Evolutionary conservation across 805 yeast species (phyloP), one percentile per base, ranked within the genome.

Genomic region (Candida piceae): DNA sequence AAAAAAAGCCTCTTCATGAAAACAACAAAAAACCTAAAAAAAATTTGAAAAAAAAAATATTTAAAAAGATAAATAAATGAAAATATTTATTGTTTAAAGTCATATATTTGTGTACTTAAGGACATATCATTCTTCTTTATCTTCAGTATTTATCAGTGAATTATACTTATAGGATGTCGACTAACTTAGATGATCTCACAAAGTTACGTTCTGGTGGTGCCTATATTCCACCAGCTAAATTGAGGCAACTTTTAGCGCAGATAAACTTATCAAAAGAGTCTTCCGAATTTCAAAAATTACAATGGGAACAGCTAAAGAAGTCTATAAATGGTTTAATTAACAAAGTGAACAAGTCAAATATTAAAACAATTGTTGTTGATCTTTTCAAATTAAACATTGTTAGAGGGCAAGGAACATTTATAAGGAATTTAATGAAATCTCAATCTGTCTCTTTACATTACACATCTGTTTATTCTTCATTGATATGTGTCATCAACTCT

Each of bases 331-430:
- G 71, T 1, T 54, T 66, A 7, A 53, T 84, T 15, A 71, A 72
- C 44, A 66, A 63, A 33, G 67, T 72, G 2, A 67, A 66, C 39
- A 55, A 51, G 5, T 44, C 57, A 2, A 80, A 81, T 42, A 53
- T 85, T 19, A 68, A 69, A 36, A 62, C 58, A 2, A 63, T 72
- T 2, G 72, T 72, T 7, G 53, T 64, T 13, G 72, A 69, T 4
- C 53, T 86, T 4, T 76, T 84, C 51, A 57, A 65, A 30, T 52
- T 72, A 38, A 86, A 88, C 50, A 40, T 88, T 10, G 43, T 69
- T 2, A 59, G 85, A 33, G 89, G 81, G 0, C 62, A 69, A 22
- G 89, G 89, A 1, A 45, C 80, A 2, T 56, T 84, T 8, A 74
- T 74, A n/a, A 66, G 78, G 33, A 60, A 71, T 28, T 34, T 84